A percentile compares a stretch with the other conserved stretches of the same genome.
Evolutionary conservation across 768 basidiomycete species (phyloP).

Genomic region (Lactifluus pinguis): DNA sequence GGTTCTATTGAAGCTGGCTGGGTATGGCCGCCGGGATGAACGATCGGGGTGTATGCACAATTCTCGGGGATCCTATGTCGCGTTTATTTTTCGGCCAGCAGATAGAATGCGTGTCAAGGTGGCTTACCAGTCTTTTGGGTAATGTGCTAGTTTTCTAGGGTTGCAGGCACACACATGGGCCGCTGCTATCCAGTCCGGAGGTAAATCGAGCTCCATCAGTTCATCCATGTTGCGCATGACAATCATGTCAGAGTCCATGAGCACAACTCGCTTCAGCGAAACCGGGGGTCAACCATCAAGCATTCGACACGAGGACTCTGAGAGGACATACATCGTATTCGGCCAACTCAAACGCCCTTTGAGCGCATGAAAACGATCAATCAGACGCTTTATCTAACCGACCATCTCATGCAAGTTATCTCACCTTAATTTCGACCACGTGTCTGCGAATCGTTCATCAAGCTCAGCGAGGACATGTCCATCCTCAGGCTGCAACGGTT

Average conservation of each 20-base stretch:
- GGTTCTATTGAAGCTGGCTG: slow-evolving; percentile 35
- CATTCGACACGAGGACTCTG: neutral
- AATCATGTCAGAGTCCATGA: slow-evolving; percentile 87
- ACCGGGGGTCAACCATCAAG: slow-evolving; percentile 6
- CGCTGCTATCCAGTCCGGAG: slow-evolving; percentile 72
- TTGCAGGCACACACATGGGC: slow-evolving; percentile 92
- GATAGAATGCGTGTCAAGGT: slow-evolving; percentile 8
- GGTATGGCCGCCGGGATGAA: slow-evolving; percentile 37
- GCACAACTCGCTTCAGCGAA: slow-evolving; percentile 52
- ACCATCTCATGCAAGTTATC: neutral
- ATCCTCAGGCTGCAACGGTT: slow-evolving; percentile 44
- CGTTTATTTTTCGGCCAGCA: neutral
- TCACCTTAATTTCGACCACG: slow-evolving; percentile 55
- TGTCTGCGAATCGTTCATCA: slow-evolving; percentile 48
- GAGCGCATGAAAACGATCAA: neutral
- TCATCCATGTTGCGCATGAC: slow-evolving; percentile 79
- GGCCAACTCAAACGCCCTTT: slow-evolving; percentile 52
- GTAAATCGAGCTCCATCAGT: slow-evolving; percentile 44
- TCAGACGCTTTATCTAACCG: neutral
- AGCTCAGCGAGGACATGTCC: slow-evolving; percentile 30
- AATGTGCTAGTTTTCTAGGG: slow-evolving; percentile 73
- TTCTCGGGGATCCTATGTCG: slow-evolving; percentile 69
- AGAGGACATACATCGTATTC: slow-evolving; percentile 50
- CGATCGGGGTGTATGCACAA: slow-evolving; percentile 64
- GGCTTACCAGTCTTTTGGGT: slow-evolving; percentile 77